phyloP scores from a whole-genome alignment of 108 stramenopile genomes.

The Pelagomonas calceolata region DNA sequence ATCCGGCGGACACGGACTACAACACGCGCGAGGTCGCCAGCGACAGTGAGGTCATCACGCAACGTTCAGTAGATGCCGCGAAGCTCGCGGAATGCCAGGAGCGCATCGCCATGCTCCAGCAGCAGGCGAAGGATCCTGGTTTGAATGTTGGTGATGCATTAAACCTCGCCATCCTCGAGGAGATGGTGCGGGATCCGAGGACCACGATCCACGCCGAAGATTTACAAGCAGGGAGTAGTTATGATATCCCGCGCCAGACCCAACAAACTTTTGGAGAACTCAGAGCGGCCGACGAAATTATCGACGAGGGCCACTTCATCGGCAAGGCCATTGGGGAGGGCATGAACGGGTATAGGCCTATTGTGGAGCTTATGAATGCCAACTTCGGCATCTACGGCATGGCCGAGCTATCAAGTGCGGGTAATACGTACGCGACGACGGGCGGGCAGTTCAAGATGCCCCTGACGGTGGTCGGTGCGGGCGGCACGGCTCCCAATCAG shows the following conservation, averaged over 20 bases:
- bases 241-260: constrained; percentile 93
- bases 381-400: constrained; percentile 99
- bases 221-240: constrained; percentile 92
- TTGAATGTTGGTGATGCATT: constrained; percentile 95
- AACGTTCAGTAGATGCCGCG: constrained; percentile 59
- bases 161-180: constrained; percentile 95
- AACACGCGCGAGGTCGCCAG: constrained; percentile 65
- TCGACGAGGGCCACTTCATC: constrained; percentile 98
- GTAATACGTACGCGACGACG: constrained; percentile 95
- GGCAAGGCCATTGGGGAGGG: constrained; percentile 96
- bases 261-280: constrained; percentile 84
- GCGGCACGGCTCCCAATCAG: constrained; percentile 95
- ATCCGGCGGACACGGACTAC: constrained; percentile 85
- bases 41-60: constrained; percentile 62
- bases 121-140: constrained; percentile 72
- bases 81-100: constrained; percentile 58
- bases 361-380: constrained; percentile 97
- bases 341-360: constrained; percentile 95
- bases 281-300: constrained; percentile 94
- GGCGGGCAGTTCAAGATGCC: constrained; percentile 97
- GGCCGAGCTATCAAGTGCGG: constrained; percentile 91
- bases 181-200: constrained; percentile 96
- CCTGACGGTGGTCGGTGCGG: constrained; percentile 96
- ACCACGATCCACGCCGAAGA: constrained; percentile 97
- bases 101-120: constrained; percentile 59